Evolutionary conservation across 1,284 basidiomycete species (phyloP).

Genomic region (Ceratobasidium sp.): DNA sequence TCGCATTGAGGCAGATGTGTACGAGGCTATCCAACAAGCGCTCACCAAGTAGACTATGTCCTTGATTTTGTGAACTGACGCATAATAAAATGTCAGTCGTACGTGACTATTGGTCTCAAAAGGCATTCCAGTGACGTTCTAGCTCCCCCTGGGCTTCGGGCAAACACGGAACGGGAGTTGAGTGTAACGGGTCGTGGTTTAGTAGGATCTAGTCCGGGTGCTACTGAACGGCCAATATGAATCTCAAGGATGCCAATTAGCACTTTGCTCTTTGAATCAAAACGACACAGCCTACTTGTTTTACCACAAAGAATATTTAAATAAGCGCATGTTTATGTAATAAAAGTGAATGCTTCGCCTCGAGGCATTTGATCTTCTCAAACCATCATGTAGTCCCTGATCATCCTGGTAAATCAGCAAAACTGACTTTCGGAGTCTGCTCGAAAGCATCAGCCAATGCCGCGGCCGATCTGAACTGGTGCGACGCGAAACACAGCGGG

Average conservation of each 20-base stretch:
- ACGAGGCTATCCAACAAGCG: slow-evolving; percentile 92
- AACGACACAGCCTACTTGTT: too few species aligned
- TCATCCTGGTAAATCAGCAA: not conserved
- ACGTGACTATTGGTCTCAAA: not conserved
- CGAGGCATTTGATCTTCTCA: not conserved
- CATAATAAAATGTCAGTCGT: slow-evolving; percentile 29
- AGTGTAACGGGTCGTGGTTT: not conserved
- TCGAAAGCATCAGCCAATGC: too few species aligned
- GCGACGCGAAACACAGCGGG: too few species aligned
- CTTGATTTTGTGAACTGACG: not conserved
- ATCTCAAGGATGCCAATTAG: too few species aligned
- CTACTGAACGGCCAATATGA: not conserved
- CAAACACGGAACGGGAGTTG: slow-evolving; percentile 22
- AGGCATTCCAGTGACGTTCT: not conserved
- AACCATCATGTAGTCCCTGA: not conserved
- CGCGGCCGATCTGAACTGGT: too few species aligned
- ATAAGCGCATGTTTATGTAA: slow-evolving; percentile 3
- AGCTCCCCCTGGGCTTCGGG: slow-evolving; percentile 29
- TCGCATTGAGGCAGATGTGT: slow-evolving; percentile 94
- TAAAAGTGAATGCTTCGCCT: not conserved
- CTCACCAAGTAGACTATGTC: slow-evolving; percentile 50
- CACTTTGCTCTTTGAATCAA: too few species aligned
- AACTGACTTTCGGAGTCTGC: not conserved
- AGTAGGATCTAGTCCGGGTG: not conserved
- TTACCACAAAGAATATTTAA: not conserved